Evolutionary conservation across 176 grass and related monocot species (phyloP).

Genomic region (Ananas comosus): DNA sequence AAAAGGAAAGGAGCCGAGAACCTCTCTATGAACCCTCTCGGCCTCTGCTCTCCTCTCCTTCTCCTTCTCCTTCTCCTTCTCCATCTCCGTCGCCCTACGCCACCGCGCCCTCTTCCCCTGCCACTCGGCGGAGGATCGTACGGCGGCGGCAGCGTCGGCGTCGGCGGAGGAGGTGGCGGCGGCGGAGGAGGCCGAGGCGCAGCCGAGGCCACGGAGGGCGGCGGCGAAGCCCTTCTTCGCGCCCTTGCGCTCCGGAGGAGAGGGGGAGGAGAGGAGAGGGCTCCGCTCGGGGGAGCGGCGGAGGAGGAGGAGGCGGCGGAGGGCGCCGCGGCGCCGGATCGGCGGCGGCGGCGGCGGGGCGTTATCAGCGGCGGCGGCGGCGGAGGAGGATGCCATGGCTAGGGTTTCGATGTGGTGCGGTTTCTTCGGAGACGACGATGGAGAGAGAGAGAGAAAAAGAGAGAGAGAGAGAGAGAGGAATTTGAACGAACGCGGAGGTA

Average conservation of each 20-base stretch:
- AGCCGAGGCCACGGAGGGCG: constrained; percentile 65
- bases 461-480: too few species aligned
- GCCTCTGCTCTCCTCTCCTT: constrained; percentile 24
- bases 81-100: constrained; percentile 42
- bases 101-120: constrained; percentile 33
- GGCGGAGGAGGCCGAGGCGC: constrained; percentile 34
- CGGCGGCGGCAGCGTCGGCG: constrained; percentile 27
- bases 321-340: not conserved
- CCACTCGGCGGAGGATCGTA: constrained; percentile 56
- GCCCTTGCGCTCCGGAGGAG: not conserved
- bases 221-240: constrained; percentile 25
- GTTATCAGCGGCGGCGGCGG: too few species aligned
- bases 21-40: constrained; percentile 62
- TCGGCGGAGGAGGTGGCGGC: constrained; percentile 4
- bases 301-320: constrained; percentile 1
- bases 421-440: too few species aligned
- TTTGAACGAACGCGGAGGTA: too few species aligned
- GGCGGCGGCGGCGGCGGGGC: not conserved
- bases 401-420: too few species aligned
- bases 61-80: constrained; percentile 37
- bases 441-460: too few species aligned
- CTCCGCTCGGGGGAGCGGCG: constrained; percentile 7
- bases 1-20: not conserved
- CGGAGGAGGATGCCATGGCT: not conserved
- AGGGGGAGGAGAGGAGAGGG: constrained; percentile 6